Base-by-base conservation (phyloP, 345 rosid species). In the Eucalyptus sp. region DNA sequence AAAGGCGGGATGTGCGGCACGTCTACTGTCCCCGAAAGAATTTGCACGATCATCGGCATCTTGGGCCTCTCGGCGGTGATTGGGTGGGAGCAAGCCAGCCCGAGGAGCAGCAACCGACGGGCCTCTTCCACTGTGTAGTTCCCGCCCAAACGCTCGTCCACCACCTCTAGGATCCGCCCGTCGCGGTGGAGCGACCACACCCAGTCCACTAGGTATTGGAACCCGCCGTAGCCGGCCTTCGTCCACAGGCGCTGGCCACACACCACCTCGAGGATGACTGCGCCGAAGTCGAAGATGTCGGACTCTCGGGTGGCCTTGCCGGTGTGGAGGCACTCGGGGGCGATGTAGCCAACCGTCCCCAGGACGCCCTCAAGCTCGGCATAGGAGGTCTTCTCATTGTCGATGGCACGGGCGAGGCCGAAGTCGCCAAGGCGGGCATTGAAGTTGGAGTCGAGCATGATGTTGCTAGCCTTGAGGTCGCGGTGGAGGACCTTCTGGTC, bases 401-500 rank as follows among this genome's bases (percentile, higher is more conserved):
- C 95, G 33, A 94, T 87, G 24, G 95, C 95, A 1, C 94, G 93
- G 3, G 95, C 95, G 81, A 95, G 89, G 3, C 95, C 94, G 18
- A 95, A 95, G 88, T 95, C 95, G 0, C 97, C 96, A 4, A 95
- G 92, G 7, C 94, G 93, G 10, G 96, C 95, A 33, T 94, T 93
- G 93, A 93, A 94, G 62, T 92, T 29, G 15, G 92, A 54, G 87
- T 95, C 96, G 24, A 95, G 91, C 93, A 95, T 86, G 48, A 95
- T 91, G 90, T 95, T 95, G 89, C 96, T 95, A n/a, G 95, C 96
- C 80, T 94, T 95, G 51, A 95, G 96, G 94, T 94, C 95, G 6
- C 94, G 92, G 87, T 95, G 96, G 86, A 94, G 93, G 81, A 95
- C 97, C 86, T 86, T 94, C 54, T 95, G 93, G 83, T 94, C 95